phyloP scores from a whole-genome alignment of 2,329 filamentous ascomycete genomes.

The Aspergillus aculeatus region DNA sequence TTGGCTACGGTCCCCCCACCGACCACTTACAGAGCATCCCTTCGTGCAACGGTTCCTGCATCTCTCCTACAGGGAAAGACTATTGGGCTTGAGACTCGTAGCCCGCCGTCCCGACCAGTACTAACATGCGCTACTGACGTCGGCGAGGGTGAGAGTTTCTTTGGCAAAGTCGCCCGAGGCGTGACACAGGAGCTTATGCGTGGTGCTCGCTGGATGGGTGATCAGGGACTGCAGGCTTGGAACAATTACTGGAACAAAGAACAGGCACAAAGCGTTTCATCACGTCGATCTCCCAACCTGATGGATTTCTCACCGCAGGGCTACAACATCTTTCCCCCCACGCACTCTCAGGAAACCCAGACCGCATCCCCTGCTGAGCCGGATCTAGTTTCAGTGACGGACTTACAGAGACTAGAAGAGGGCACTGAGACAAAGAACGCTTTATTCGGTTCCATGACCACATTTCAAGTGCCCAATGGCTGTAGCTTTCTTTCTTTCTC shows the following conservation, averaged over 20 bases:
- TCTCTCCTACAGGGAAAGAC: slow-evolving; percentile 35
- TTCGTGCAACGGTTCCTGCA: slow-evolving; percentile 43
- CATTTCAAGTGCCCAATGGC: slow-evolving; percentile 49
- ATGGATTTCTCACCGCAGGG: slow-evolving; percentile 32
- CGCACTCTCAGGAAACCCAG: slow-evolving; percentile 45
- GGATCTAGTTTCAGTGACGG: slow-evolving; percentile 48
- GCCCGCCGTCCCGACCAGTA: slow-evolving; percentile 42
- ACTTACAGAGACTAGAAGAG: slow-evolving; percentile 46
- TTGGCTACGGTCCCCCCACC: slow-evolving; percentile 47
- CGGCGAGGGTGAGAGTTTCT: slow-evolving; percentile 48
- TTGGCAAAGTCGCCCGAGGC: slow-evolving; percentile 49
- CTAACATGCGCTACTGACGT: slow-evolving; percentile 47
- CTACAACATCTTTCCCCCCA: slow-evolving; percentile 45
- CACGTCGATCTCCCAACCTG: slow-evolving; percentile 32
- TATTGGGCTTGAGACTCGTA: slow-evolving; percentile 44
- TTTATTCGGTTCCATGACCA: slow-evolving; percentile 40
- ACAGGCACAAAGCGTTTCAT: slow-evolving; percentile 27
- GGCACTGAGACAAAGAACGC: slow-evolving; percentile 35
- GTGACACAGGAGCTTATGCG: slow-evolving; percentile 51
- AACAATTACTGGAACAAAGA: slow-evolving; percentile 52
- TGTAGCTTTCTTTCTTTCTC: slow-evolving; percentile 52
- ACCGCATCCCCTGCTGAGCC: slow-evolving; percentile 38
- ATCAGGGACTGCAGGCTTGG: slow-evolving; percentile 51
- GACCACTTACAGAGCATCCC: slow-evolving; percentile 38
- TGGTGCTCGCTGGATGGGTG: slow-evolving; percentile 51